Evolutionary conservation across 371 early-diverging fungal species (phyloP), one percentile per base, ranked within the genome.

Genomic region (Quaeritorhiza haematococci): DNA sequence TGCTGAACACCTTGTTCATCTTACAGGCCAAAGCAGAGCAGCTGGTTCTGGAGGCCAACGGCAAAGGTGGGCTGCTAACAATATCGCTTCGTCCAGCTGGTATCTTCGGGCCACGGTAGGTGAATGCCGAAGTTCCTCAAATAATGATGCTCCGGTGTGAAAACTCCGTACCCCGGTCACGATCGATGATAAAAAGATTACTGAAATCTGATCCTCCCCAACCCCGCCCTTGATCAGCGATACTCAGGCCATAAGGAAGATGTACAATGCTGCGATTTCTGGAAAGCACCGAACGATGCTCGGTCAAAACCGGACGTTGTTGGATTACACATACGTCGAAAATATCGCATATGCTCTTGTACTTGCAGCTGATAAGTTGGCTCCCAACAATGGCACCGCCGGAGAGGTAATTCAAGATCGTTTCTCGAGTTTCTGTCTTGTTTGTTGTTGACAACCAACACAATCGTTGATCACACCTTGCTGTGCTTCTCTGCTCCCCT

Each of bases 241-340:
- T 67, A 75, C 84, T 52, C 94, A 93, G 64, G 66, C 79, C n/a
- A 82, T 86, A 33, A 88, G 87, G 0, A 88, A 88, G 8, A 79
- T 90, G 62, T 57, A 91, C 63, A 80, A 84, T 61, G 87, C 89
- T 0, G 78, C 85, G 58, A 76, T 82, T 61, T 79, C 82, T 64
- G 89, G 90, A 21, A 76, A 78, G 44, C 73, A 67, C 32, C 79
- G 83, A 43, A 75, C 90, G 61, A 89, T 89, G 71, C 83, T 96
- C 51, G 96, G 96, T n/a, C 74, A 83, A 61, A 94, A 93, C 74
- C 75, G 79, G 0, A 86, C 84, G 17, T 64, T 93, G 59, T 89
- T 91, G 74, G 95, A 94, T 66, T 93, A 85, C 68, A 94, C 95
- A 8, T 94, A 92, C 66, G 96, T 96, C 24, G 93, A 87, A 60